Percentiles rank a stretch among this genome's conserved stretches.
These are phyloP conservation scores for Cordia subcordata DNA, from an alignment of 257 asterid species.

Conservation along the genomic window DNA sequence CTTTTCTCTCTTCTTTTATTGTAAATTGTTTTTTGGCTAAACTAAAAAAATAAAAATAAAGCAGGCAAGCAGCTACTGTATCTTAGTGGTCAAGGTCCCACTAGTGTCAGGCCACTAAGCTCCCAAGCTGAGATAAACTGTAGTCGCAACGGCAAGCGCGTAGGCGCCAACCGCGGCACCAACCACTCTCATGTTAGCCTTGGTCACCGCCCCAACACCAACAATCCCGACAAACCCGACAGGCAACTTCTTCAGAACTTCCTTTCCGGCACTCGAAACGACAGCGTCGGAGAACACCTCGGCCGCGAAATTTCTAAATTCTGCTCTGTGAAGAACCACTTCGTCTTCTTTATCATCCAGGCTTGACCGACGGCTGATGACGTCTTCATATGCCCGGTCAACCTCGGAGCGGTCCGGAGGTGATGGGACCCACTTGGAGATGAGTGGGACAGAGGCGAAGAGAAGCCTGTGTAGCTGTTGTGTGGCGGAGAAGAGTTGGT, in stretches of 20 bases:
- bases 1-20: too few relatives aligned
- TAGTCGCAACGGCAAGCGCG: conserved; percentile 61
- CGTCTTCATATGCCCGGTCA: conserved; percentile 42
- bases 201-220: conserved; percentile 52
- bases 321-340: conserved; percentile 35
- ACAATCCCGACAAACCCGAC: conserved; percentile 69
- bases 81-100: background rate
- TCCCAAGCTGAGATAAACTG: conserved; percentile 37
- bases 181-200: conserved; percentile 46
- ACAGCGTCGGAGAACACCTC: conserved; percentile 51
- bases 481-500: conserved; percentile 68
- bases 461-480: conserved; percentile 61
- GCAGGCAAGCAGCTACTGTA: background rate
- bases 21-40: too few relatives aligned
- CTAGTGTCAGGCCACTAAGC: conserved; percentile 12
- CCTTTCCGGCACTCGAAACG: conserved; percentile 38
- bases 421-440: conserved; percentile 56
- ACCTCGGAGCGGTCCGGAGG: conserved; percentile 60
- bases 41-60: too few relatives aligned
- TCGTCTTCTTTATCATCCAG: conserved; percentile 21
- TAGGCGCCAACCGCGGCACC: conserved; percentile 72
- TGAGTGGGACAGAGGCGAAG: conserved; percentile 34
- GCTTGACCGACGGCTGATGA: conserved; percentile 18
- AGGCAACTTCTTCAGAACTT: conserved; percentile 48
- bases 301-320: conserved; percentile 50